Percentiles rank a stretch among this genome's conserved stretches.
Evolutionary conservation across 345 rosid genomes (phyloP).

Genomic region (Linum tenue): DNA sequence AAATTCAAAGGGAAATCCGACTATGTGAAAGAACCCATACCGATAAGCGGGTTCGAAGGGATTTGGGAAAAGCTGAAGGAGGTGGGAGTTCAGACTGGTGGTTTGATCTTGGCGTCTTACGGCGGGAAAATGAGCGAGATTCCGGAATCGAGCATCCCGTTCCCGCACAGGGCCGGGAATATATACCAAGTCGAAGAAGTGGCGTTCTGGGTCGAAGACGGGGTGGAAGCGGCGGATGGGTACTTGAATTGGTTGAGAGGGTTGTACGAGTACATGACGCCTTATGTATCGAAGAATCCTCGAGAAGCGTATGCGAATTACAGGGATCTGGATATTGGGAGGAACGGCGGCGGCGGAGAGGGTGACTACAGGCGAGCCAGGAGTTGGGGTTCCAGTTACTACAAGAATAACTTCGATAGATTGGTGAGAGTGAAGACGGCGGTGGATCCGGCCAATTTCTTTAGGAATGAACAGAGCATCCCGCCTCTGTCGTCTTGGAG

Average conservation of each 20-base stretch:
- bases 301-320: constrained; percentile 14
- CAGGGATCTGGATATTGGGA: constrained; percentile 4
- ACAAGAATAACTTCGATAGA: background rate
- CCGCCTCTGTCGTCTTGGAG: background rate
- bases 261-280: constrained; percentile 8
- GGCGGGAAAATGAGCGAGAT: constrained; percentile 1
- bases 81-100: background rate
- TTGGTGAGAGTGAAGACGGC: background rate
- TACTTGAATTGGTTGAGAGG: background rate
- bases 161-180: background rate
- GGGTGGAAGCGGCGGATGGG: background rate
- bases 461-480: constrained; percentile 3
- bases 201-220: background rate
- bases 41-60: background rate
- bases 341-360: constrained; percentile 4
- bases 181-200: background rate
- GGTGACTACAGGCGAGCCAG: background rate
- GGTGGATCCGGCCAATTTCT: background rate
- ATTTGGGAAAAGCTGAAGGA: background rate
- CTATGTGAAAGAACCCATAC: background rate
- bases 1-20: constrained; percentile 1
- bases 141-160: constrained; percentile 1
- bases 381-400: background rate
- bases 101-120: background rate
- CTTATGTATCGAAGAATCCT: constrained; percentile 17